Evolutionary conservation across 2,329 filamentous ascomycete species (phyloP).

Genomic region (Torrubiella hemipterigena): DNA sequence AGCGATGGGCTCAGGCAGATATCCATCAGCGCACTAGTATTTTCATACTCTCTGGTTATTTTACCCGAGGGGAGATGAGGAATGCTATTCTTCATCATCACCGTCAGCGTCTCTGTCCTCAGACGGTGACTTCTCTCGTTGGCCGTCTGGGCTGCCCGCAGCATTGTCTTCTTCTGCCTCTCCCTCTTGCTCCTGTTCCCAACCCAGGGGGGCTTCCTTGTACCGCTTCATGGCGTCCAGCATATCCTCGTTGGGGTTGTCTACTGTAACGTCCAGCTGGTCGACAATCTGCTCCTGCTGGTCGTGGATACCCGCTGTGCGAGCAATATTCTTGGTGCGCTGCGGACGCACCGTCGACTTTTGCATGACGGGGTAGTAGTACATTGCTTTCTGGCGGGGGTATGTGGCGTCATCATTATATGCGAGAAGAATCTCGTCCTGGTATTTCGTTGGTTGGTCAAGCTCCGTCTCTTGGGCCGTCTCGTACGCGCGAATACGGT

Average conservation of each 20-base stretch:
- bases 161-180: constrained; percentile 16
- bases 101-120: constrained; percentile 31
- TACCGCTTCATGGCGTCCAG: constrained; percentile 38
- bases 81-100: constrained; percentile 21
- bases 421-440: constrained; percentile 50
- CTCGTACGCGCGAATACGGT: constrained; percentile 52
- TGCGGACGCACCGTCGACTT: constrained; percentile 50
- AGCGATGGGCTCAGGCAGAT: constrained; percentile 83
- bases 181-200: constrained; percentile 26
- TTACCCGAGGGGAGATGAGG: no score
- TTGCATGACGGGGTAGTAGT: constrained; percentile 59
- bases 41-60: no score
- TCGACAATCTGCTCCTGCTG: constrained; percentile 41
- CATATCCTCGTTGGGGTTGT: constrained; percentile 43
- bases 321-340: constrained; percentile 50
- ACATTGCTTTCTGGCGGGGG: constrained; percentile 43
- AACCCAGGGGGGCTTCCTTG: constrained; percentile 39
- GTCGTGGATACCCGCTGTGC: constrained; percentile 33
- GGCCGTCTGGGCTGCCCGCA: constrained; percentile 12
- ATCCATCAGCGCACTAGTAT: constrained; percentile 58
- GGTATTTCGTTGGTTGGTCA: constrained; percentile 47
- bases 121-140: constrained; percentile 15
- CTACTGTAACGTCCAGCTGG: constrained; percentile 41
- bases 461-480: constrained; percentile 46
- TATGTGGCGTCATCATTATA: constrained; percentile 40